Percentiles rank a stretch among this genome's conserved stretches.
These are phyloP conservation scores for Senna tora DNA, from an alignment of 306 rosid species.

Conservation along the genomic window DNA sequence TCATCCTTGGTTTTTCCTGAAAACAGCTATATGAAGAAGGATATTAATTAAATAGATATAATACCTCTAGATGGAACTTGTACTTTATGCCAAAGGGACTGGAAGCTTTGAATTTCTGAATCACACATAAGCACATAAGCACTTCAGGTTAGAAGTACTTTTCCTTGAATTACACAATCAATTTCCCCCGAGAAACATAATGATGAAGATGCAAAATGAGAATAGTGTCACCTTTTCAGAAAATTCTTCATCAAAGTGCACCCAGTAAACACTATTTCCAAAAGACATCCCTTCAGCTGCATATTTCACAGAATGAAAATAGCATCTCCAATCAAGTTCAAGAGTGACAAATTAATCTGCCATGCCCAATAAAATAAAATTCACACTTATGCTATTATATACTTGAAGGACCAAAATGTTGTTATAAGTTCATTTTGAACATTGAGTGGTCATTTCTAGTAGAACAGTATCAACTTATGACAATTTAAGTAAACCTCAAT, in stretches of 20 bases:
- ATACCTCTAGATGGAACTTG: constrained; percentile 93
- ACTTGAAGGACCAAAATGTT: not conserved
- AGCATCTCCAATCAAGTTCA: constrained; percentile 46
- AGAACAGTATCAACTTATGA: not conserved
- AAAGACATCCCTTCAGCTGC: constrained; percentile 84
- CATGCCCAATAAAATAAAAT: constrained; percentile 37
- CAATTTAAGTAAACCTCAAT: not conserved
- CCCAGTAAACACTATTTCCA: constrained; percentile 91
- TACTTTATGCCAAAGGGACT: constrained; percentile 93
- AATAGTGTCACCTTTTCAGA: constrained; percentile 67
- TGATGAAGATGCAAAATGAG: constrained; percentile 2
- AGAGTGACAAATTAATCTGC: constrained; percentile 30
- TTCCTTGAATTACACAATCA: not conserved
- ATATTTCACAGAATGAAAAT: constrained; percentile 47
- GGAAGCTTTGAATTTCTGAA: constrained; percentile 86
- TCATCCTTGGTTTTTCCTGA: not conserved
- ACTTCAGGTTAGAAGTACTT: constrained; percentile 36
- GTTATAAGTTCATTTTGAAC: not conserved
- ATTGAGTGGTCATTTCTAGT: not conserved
- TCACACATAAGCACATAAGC: constrained; percentile 30
- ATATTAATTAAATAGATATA: constrained; percentile 19
- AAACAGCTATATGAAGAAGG: constrained; percentile 15
- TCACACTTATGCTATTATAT: not conserved
- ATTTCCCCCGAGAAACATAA: not conserved
- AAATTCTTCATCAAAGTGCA: constrained; percentile 85